Evolutionary conservation across 805 yeast species (phyloP).

Genomic region (Debaryomyces hansenii): DNA sequence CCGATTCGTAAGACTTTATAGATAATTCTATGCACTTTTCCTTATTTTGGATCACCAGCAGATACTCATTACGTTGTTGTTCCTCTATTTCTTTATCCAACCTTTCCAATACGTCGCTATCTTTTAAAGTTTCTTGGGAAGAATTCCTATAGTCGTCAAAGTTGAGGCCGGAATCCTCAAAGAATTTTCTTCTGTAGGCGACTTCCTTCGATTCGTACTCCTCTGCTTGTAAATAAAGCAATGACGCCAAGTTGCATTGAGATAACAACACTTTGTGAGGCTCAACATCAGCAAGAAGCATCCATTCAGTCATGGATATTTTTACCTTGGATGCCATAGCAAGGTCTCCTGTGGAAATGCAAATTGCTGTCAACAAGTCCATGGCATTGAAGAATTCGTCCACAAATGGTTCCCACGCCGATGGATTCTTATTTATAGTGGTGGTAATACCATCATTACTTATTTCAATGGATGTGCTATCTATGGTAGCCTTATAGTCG

Average conservation of each 20-base stretch:
- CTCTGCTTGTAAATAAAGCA: slow-evolving; percentile 67
- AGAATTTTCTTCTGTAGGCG: slow-evolving; percentile 21
- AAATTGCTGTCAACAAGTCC: slow-evolving; percentile 72
- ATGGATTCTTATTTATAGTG: slow-evolving; percentile 35
- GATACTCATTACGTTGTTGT: slow-evolving; percentile 28
- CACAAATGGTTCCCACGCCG: slow-evolving; percentile 70
- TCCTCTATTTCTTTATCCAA: slow-evolving; percentile 18
- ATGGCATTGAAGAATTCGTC: slow-evolving; percentile 78
- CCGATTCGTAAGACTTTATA: slow-evolving; percentile 35
- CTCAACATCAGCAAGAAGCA: slow-evolving; percentile 69
- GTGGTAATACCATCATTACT: slow-evolving; percentile 15
- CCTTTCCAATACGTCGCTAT: slow-evolving; percentile 4
- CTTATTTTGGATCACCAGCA: slow-evolving; percentile 15
- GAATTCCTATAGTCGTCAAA: slow-evolving; percentile 14
- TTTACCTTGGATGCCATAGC: slow-evolving; percentile 60
- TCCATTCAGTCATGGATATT: slow-evolving; percentile 64
- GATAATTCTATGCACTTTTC: slow-evolving; percentile 29
- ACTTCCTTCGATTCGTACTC: slow-evolving; percentile 53
- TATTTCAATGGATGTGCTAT: slow-evolving; percentile 14
- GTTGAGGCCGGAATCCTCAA: slow-evolving; percentile 25
- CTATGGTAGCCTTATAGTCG: slow-evolving; percentile 16
- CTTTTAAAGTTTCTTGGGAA: slow-evolving; percentile 2
- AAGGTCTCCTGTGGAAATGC: slow-evolving; percentile 68
- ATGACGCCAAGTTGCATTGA: slow-evolving; percentile 69
- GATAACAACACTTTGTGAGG: slow-evolving; percentile 64